Evolutionary conservation across 1,284 basidiomycete genomes (phyloP).

Genomic region (Neonothopanus nambi): DNA sequence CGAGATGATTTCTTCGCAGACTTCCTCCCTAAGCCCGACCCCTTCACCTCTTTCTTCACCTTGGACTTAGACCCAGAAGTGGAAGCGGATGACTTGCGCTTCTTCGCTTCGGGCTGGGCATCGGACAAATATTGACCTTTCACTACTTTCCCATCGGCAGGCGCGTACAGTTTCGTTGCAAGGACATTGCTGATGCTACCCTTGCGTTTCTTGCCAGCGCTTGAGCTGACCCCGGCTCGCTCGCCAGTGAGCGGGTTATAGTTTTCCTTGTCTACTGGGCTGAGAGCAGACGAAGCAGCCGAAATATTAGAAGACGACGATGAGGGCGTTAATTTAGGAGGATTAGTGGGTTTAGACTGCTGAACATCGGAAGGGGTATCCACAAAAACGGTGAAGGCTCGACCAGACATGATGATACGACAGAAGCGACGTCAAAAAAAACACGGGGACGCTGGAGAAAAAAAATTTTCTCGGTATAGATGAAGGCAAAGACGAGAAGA

Average conservation of each 20-base stretch:
- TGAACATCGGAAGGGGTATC: conserved; percentile 40
- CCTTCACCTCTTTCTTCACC: conserved; percentile 30
- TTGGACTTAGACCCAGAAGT: conserved; percentile 16
- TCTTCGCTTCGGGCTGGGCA: conserved; percentile 49
- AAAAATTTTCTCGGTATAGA: not conserved
- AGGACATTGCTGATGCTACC: conserved; percentile 49
- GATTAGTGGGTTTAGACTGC: conserved; percentile 28
- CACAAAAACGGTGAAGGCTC: conserved; percentile 67
- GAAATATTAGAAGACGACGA: conserved; percentile 15
- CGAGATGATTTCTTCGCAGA: conserved; percentile 34
- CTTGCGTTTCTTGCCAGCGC: conserved; percentile 62
- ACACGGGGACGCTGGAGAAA: conserved; percentile 18
- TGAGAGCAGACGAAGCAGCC: conserved; percentile 28
- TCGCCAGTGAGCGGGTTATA: conserved; percentile 70
- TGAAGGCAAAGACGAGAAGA: too few relatives aligned
- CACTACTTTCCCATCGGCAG: conserved; percentile 14
- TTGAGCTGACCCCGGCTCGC: conserved; percentile 41
- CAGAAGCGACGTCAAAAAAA: not conserved
- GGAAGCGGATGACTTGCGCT: conserved; percentile 51
- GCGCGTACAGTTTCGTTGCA: conserved; percentile 49
- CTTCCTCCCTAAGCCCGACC: conserved; percentile 32
- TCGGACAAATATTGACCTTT: conserved; percentile 33
- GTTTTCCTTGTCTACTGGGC: conserved; percentile 70
- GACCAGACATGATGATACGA: conserved; percentile 44
- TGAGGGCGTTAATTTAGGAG: conserved; percentile 20